Conservation (phyloP, 2,329 filamentous ascomycete species). For the Aspergillus cejpii region DNA sequence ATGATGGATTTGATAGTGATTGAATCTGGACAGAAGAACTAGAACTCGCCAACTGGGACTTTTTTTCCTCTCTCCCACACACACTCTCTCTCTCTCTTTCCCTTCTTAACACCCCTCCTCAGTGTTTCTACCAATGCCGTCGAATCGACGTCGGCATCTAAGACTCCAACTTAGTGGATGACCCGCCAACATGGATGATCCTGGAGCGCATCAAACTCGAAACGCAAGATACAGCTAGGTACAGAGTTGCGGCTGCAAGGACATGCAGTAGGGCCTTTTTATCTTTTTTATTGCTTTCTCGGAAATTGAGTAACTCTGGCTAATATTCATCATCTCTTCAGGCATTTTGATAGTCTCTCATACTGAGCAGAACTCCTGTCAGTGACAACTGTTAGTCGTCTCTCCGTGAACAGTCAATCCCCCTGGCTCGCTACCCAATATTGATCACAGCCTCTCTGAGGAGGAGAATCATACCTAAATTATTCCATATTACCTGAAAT, state of each 20-base stretch:
- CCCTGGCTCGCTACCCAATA: too few species aligned
- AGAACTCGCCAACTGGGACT: not conserved
- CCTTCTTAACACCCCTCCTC: not conserved
- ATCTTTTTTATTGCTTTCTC: too few species aligned
- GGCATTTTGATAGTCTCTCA: too few species aligned
- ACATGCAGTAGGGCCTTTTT: conserved; percentile 14
- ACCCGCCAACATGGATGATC: conserved; percentile 22
- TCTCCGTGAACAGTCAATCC: too few species aligned
- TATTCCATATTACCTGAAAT: not conserved
- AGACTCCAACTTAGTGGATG: conserved; percentile 1
- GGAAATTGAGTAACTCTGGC: too few species aligned
- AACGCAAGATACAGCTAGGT: conserved; percentile 14
- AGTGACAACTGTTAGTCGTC: too few species aligned
- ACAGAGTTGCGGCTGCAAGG: too few species aligned
- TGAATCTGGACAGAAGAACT: conserved; percentile 5
- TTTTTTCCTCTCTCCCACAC: not conserved
- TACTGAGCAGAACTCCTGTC: too few species aligned
- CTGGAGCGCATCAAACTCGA: conserved; percentile 21
- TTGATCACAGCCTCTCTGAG: not conserved
- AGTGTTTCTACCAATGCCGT: not conserved
- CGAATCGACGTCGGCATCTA: conserved; percentile 3
- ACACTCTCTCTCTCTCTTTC: too few species aligned
- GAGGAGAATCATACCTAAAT: too few species aligned
- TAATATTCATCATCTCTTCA: too few species aligned
- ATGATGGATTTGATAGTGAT: conserved; percentile 10